Percentiles rank a stretch among this genome's conserved stretches.
phyloP scores from a whole-genome alignment of 306 rosid species.

The Vachellia pachyceras region DNA sequence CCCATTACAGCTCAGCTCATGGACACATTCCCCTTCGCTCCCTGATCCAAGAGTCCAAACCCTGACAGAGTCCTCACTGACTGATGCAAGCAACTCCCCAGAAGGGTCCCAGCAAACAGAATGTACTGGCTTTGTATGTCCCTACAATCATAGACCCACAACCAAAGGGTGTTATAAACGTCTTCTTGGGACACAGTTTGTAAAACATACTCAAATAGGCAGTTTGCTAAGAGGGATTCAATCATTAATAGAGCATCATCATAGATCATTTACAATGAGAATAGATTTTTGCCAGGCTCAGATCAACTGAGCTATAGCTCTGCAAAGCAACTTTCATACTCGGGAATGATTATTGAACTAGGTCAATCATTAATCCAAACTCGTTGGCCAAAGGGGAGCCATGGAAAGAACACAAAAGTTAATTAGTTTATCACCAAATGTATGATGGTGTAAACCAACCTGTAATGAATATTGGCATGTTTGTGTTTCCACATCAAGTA shows the following conservation, averaged over 20 bases:
- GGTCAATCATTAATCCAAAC: not conserved
- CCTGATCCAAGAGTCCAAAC: slow-evolving; percentile 91
- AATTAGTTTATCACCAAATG: slow-evolving; percentile 1
- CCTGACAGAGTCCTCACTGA: slow-evolving; percentile 94
- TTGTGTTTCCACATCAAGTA: slow-evolving; percentile 89
- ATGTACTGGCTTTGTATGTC: slow-evolving; percentile 71
- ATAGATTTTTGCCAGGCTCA: not conserved
- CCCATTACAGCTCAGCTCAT: slow-evolving; percentile 88
- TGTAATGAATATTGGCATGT: slow-evolving; percentile 72
- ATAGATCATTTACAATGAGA: not conserved
- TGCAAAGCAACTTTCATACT: not conserved
- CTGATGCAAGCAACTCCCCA: slow-evolving; percentile 91
- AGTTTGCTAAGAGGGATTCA: not conserved
- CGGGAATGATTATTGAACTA: not conserved
- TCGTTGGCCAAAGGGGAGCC: not conserved
- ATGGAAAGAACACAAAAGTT: not conserved
- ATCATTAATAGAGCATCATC: not conserved
- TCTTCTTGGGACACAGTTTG: not conserved
- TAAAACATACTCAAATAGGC: not conserved
- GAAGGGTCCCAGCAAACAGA: slow-evolving; percentile 97
- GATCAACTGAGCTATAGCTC: slow-evolving; percentile 12
- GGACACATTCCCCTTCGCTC: slow-evolving; percentile 81
- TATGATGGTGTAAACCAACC: slow-evolving; percentile 50
- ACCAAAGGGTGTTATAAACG: slow-evolving; percentile 24
- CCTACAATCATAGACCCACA: slow-evolving; percentile 56